Evolutionary conservation across 1,284 basidiomycete genomes (phyloP).

Genomic region (Boletus semigastroideus): DNA sequence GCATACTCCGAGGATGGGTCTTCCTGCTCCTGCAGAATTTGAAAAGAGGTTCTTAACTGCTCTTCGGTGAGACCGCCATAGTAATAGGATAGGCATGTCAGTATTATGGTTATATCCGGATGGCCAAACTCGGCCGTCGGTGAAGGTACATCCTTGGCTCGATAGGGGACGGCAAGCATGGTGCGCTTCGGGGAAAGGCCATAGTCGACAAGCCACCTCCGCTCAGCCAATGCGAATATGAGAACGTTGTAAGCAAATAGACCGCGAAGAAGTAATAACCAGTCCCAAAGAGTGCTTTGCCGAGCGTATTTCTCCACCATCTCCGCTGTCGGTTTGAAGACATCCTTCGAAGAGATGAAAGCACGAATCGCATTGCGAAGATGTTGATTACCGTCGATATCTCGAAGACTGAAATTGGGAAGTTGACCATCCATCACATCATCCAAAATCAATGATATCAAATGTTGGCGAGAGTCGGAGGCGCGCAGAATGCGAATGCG

Average conservation of each 20-base stretch:
- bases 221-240: not conserved
- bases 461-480: not conserved
- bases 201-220: not conserved
- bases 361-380: not conserved
- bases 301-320: not conserved
- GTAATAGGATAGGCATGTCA: not conserved
- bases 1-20: conserved; percentile 37
- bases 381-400: not conserved
- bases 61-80: not conserved
- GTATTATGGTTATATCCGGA: not conserved
- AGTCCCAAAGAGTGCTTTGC: not conserved
- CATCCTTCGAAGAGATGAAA: conserved; percentile 21
- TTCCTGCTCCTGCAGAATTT: not conserved
- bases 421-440: not conserved
- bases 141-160: not conserved
- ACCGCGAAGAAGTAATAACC: not conserved
- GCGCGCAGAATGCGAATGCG: not conserved
- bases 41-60: not conserved
- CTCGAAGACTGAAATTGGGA: not conserved
- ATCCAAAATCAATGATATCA: not conserved
- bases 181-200: not conserved
- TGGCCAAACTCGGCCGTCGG: not conserved
- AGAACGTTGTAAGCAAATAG: not conserved
- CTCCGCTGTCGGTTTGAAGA: not conserved
- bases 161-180: not conserved